Base-by-base conservation (phyloP, 176 grass and related monocot species). In the Carex pumila region DNA sequence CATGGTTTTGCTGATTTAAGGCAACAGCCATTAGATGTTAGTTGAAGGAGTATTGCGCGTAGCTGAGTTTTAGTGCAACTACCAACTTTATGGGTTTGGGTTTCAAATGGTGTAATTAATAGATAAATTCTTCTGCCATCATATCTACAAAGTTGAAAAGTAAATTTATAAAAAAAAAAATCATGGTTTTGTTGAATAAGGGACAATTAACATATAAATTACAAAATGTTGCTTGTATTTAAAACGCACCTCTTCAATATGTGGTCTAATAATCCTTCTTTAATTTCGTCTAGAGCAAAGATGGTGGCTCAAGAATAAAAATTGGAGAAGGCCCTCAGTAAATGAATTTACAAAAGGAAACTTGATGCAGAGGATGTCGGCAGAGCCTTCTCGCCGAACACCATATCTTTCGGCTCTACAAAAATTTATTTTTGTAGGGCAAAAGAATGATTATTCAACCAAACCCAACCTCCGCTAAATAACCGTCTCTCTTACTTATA, bases 1-100 rank as follows among this genome's bases (percentile, higher is more conserved):
- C 84, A 53, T 87, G 90, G 87, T 84, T 81, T 31, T 81, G 92
- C 7, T 62, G 79, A 22, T 81, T 64, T 21, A 81, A 62, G 37
- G 79, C 58, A 41, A 81, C 58, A 47, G 58, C 79, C 79, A 81
- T 81, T 15, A 78, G 52, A 78, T 56, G 73, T 56, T 78, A 34
- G 52, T 56, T n/a, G 73, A 77, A 77, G 73, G 52, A 78, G 73
- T 78, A 57, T 55, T 56, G 52, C 0, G 50, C 52, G 49, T 32
- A 78, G 73, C 73, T n/a, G 73, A 78, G 73, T 57, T n/a, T 41
- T 29, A 78, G 73, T 78, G 29, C 52, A 57, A 78, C 17, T 57
- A 52, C 73, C 73, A 78, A 78, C 73, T 78, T 71, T 78, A 32
- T 78, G 52, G 73, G 73, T 78, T 78, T 78, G 73, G 73, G 47